Evolutionary conservation across 1,139 yeast species (phyloP), one percentile per base, ranked within the genome.

Genomic region (Yamadazyma blattariae): DNA sequence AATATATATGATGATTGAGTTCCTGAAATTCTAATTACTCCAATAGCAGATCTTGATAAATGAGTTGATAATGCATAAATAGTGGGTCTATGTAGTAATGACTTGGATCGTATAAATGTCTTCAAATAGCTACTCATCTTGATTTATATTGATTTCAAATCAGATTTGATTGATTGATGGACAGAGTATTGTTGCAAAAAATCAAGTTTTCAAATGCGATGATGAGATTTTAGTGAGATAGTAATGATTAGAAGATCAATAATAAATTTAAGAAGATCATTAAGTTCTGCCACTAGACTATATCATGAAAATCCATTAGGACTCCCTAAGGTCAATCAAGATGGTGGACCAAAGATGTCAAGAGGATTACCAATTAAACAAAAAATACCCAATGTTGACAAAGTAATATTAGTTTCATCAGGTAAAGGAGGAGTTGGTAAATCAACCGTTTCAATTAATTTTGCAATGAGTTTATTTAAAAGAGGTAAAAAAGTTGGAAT

Each of bases 1-100:
- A 67, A 71, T 1, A 82, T 63, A 38, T 64, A 53, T 13, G 51
- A 40, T 1, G 86, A 70, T 23, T 76, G 74, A 0, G 88, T 67
- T 0, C 98, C 98, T 1, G 96, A 81, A 0, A 90, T 64, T 40
- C 98, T 64, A 7, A 92, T 72, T 1, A 92, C 89, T 0, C 92
- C 96, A 21, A 92, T 81, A 2, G 97, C 98, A 0, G 97, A 75
- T 43, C 83, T 71, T 1, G 90, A 81, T 0, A 84, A 76, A 11
- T 84, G 80, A 0, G 97, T 90, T 0, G 97, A 88, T 16, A 90
- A 63, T 0, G 98, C 97, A 64, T 82, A 92, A 4, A 92, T 81
- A 0, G 98, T 92, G 19, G 92, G 81, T 7, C 30, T 13, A 13
- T 2, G 7, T 17, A 22, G 25, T n/a, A 29, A 3, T 23, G 35